These are phyloP conservation scores for Colletotrichum spaethianum DNA, from an alignment of 2,329 filamentous ascomycete genomes.

Conservation along the genomic window DNA sequence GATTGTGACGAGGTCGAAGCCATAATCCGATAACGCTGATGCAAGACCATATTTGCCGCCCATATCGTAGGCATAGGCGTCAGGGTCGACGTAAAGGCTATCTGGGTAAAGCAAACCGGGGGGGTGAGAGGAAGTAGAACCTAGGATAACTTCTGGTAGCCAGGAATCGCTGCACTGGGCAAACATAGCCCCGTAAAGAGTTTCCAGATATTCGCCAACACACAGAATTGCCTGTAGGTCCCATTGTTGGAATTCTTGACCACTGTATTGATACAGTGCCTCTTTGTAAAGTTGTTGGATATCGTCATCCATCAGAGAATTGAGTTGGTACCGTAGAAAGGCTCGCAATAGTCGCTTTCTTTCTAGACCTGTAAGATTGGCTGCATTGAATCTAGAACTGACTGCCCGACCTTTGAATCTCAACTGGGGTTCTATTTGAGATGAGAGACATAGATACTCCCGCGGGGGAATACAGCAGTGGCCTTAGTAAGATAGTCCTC, in stretches of 20 bases:
- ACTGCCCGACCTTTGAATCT: neutral
- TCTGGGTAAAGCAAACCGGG: neutral
- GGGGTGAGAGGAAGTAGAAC: neutral
- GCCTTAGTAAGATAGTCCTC: constrained; percentile 4
- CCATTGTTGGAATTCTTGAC: neutral
- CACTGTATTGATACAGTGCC: neutral
- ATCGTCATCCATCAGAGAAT: neutral
- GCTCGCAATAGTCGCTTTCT: neutral
- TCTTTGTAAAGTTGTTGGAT: neutral
- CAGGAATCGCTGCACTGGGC: neutral
- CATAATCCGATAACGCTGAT: neutral
- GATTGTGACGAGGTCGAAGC: neutral
- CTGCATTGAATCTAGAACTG: neutral
- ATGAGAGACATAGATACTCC: neutral
- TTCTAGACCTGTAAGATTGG: neutral
- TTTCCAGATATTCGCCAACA: neutral
- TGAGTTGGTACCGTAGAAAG: neutral
- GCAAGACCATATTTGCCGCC: neutral
- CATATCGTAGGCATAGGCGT: neutral
- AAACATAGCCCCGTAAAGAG: neutral
- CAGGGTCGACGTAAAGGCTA: neutral
- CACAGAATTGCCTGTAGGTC: neutral
- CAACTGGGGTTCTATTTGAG: neutral
- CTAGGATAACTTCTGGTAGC: neutral
- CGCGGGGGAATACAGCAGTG: neutral